Evolutionary conservation across 495 filamentous ascomycete genomes (phyloP).

Genomic region (Aspergillus wentii): DNA sequence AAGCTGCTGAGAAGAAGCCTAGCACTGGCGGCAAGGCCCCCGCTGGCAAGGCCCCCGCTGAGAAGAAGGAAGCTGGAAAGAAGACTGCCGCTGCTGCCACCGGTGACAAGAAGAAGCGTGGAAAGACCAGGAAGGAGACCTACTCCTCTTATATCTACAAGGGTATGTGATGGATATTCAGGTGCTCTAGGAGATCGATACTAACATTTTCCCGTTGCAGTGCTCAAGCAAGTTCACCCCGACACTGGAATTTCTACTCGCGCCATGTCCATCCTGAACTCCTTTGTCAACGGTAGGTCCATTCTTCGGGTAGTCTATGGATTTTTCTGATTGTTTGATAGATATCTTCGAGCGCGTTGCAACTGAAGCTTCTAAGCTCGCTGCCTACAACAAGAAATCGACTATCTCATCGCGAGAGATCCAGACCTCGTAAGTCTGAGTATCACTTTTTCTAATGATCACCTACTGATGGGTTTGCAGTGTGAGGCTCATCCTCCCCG

Average conservation of each 20-base stretch:
- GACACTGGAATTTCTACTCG: slow-evolving; percentile 99
- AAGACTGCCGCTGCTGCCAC: slow-evolving; percentile 82
- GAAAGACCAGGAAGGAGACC: slow-evolving; percentile 99
- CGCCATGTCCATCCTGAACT: slow-evolving; percentile 99
- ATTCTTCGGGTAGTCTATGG: not conserved
- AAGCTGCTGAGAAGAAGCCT: slow-evolving; percentile 95
- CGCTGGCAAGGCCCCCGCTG: slow-evolving; percentile 77
- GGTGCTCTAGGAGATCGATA: slow-evolving; percentile 29
- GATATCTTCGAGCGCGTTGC: slow-evolving; percentile 99
- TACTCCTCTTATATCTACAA: slow-evolving; percentile 99
- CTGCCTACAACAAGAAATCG: slow-evolving; percentile 99
- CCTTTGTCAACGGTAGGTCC: slow-evolving; percentile 93
- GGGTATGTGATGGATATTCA: slow-evolving; percentile 54
- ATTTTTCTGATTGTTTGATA: slow-evolving; percentile 30
- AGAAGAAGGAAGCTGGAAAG: slow-evolving; percentile 99
- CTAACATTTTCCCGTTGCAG: slow-evolving; percentile 52
- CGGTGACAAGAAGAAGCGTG: slow-evolving; percentile 99
- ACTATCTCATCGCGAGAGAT: slow-evolving; percentile 99
- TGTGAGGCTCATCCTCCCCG: slow-evolving; percentile 93
- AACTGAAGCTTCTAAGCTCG: slow-evolving; percentile 97
- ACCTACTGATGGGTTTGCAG: slow-evolving; percentile 27
- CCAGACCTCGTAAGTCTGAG: slow-evolving; percentile 83
- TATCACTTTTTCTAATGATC: not conserved
- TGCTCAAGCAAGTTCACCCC: slow-evolving; percentile 99
- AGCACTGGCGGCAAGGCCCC: slow-evolving; percentile 95